Evolutionary conservation across 2,329 filamentous ascomycete genomes (phyloP).

Genomic region (Periconia macrospinosa): DNA sequence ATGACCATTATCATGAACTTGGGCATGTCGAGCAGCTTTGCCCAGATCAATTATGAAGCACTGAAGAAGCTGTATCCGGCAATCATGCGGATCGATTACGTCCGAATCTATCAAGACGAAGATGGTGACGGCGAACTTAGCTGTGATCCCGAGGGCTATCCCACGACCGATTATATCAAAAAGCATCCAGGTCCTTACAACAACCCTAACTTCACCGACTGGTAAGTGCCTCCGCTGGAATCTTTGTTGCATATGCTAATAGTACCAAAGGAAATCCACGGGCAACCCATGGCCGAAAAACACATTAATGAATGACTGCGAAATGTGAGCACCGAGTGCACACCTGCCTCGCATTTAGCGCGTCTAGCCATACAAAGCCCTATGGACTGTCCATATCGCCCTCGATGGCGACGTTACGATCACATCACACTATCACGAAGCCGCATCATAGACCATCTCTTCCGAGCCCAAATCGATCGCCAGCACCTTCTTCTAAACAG

Average conservation of each 20-base stretch:
- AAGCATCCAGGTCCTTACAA: constrained; percentile 63
- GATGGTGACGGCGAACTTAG: constrained; percentile 60
- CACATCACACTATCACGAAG: constrained; percentile 25
- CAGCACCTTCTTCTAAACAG: constrained; percentile 7
- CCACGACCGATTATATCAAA: constrained; percentile 68
- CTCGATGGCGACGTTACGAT: constrained; percentile 31
- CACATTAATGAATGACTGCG: constrained; percentile 61
- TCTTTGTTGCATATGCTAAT: background rate
- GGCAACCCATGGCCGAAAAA: constrained; percentile 65
- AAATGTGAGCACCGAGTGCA: constrained; percentile 1
- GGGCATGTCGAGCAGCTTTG: constrained; percentile 70
- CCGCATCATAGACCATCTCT: constrained; percentile 31
- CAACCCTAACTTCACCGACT: constrained; percentile 66
- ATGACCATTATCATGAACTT: constrained; percentile 70
- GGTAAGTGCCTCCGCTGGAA: constrained; percentile 49
- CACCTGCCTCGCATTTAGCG: constrained; percentile 1
- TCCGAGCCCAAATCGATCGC: constrained; percentile 7
- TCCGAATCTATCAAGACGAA: constrained; percentile 70
- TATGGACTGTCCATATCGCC: too few species aligned
- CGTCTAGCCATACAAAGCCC: constrained; percentile 12
- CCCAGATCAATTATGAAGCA: constrained; percentile 61
- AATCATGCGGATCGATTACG: constrained; percentile 69
- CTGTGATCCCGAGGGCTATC: constrained; percentile 68
- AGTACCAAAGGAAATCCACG: constrained; percentile 46
- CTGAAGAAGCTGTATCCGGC: constrained; percentile 61